Evolutionary conservation across 1,284 basidiomycete genomes (phyloP).

Genomic region (Marasmius fiardii): DNA sequence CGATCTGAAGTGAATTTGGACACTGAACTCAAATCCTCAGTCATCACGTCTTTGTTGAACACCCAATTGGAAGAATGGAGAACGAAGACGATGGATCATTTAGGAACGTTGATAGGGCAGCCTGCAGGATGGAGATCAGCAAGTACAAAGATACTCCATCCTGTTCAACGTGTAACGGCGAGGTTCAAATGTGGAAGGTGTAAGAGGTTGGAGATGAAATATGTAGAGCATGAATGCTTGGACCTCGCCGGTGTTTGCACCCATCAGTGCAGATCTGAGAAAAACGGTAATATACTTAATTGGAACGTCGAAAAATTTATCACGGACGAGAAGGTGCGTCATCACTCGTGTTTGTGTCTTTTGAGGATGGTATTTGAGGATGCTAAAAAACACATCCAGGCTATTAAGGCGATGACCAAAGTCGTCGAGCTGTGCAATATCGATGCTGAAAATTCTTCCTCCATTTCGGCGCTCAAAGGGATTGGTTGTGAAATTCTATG

Average conservation of each 20-base stretch:
- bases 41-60: constrained; percentile 35
- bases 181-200: constrained; percentile 57
- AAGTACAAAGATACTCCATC: constrained; percentile 45
- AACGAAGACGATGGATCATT: constrained; percentile 33
- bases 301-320: constrained; percentile 53
- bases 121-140: constrained; percentile 42
- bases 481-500: constrained; percentile 42
- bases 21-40: constrained; percentile 26
- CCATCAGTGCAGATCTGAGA: constrained; percentile 45
- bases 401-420: constrained; percentile 34
- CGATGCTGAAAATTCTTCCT: constrained; percentile 28
- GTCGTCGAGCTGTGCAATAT: constrained; percentile 30
- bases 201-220: constrained; percentile 28
- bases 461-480: constrained; percentile 20
- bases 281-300: constrained; percentile 17
- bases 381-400: constrained; percentile 27
- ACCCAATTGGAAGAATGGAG: constrained; percentile 49
- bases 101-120: constrained; percentile 47
- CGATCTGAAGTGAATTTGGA: constrained; percentile 15
- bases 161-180: constrained; percentile 53
- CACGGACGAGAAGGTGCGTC: constrained; percentile 51
- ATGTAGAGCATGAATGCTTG: constrained; percentile 40
- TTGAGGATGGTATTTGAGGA: background rate
- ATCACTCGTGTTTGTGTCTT: background rate
- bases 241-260: constrained; percentile 54